phyloP scores from a whole-genome alignment of 148 eudicot genomes.

The Chenopodium formosanum region DNA sequence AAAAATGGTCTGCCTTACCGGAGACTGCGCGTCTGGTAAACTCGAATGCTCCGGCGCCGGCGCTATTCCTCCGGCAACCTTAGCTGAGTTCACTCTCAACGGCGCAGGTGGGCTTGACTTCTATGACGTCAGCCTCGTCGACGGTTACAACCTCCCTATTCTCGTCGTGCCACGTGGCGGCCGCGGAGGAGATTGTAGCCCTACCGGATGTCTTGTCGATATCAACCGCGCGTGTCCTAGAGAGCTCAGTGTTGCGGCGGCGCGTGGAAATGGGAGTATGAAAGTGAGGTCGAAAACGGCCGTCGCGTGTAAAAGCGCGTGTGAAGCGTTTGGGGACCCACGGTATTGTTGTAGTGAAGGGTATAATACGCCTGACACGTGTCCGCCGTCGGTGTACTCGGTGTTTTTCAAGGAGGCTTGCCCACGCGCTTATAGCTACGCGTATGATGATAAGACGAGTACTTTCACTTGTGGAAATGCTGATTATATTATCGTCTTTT shows the following conservation, averaged over 20 bases:
- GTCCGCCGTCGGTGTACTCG: conserved; percentile 74
- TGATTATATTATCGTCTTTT: conserved; percentile 73
- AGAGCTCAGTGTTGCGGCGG: conserved; percentile 47
- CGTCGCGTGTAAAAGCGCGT: conserved; percentile 96
- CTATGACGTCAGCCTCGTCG: conserved; percentile 93
- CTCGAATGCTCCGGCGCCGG: conserved; percentile 71
- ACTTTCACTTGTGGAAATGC: conserved; percentile 84
- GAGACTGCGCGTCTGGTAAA: conserved; percentile 83
- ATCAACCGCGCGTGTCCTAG: conserved; percentile 70
- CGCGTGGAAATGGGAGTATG: conserved; percentile 41
- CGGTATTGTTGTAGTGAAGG: conserved; percentile 78
- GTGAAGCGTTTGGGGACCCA: conserved; percentile 94
- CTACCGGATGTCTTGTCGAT: conserved; percentile 86
- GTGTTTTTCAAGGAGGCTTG: conserved; percentile 72
- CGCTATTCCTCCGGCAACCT: conserved; percentile 87
- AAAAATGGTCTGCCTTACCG: conserved; percentile 68
- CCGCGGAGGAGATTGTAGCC: conserved; percentile 60
- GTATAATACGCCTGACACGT: conserved; percentile 77
- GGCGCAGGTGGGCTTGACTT: conserved; percentile 89
- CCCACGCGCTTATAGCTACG: conserved; percentile 90
- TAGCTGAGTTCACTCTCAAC: conserved; percentile 91
- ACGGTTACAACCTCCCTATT: conserved; percentile 90
- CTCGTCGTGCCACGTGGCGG: conserved; percentile 62
- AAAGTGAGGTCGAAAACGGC: conserved; percentile 24
- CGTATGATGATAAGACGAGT: conserved; percentile 94